phyloP scores from a whole-genome alignment of 768 basidiomycete species.

The Mycena filopes region DNA sequence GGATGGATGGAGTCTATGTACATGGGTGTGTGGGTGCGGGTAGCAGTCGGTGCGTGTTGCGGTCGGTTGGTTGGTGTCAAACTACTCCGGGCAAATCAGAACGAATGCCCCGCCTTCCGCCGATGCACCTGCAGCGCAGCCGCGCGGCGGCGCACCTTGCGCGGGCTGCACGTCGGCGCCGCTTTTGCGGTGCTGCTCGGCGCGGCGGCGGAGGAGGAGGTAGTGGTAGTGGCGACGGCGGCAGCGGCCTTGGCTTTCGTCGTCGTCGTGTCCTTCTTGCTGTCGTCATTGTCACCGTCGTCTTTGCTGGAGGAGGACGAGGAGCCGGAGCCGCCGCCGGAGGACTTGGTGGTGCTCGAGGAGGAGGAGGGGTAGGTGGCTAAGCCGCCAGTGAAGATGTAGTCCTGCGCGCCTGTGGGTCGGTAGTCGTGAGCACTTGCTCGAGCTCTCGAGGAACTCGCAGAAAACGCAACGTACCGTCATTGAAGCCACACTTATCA shows the following conservation, averaged over 20 bases:
- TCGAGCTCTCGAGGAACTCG: too few relatives aligned
- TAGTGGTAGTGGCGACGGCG: neutral
- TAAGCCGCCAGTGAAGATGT: slow-evolving; percentile 49
- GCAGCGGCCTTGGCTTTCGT: slow-evolving; percentile 2
- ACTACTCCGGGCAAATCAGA: too few relatives aligned
- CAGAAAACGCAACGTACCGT: slow-evolving; percentile 48
- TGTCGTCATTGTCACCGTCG: neutral
- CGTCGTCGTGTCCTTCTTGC: slow-evolving; percentile 2
- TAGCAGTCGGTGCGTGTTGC: too few relatives aligned
- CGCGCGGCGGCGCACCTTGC: neutral
- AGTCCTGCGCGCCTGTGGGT: slow-evolving; percentile 52
- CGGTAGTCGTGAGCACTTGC: neutral
- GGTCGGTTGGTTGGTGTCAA: too few relatives aligned
- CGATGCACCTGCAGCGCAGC: too few relatives aligned
- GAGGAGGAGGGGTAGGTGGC: slow-evolving; percentile 5
- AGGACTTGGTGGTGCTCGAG: neutral
- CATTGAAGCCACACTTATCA: slow-evolving; percentile 55
- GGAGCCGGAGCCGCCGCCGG: neutral
- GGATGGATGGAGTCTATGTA: neutral
- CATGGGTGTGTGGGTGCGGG: neutral
- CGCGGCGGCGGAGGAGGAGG: too few relatives aligned
- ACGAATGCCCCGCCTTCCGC: too few relatives aligned
- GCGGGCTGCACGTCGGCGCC: too few relatives aligned
- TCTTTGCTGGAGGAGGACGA: neutral
- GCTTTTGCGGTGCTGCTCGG: too few relatives aligned